Evolutionary conservation across 2,329 filamentous ascomycete genomes (phyloP), one percentile per base, ranked within the genome.

Genomic region (Hypoxylon sp.): DNA sequence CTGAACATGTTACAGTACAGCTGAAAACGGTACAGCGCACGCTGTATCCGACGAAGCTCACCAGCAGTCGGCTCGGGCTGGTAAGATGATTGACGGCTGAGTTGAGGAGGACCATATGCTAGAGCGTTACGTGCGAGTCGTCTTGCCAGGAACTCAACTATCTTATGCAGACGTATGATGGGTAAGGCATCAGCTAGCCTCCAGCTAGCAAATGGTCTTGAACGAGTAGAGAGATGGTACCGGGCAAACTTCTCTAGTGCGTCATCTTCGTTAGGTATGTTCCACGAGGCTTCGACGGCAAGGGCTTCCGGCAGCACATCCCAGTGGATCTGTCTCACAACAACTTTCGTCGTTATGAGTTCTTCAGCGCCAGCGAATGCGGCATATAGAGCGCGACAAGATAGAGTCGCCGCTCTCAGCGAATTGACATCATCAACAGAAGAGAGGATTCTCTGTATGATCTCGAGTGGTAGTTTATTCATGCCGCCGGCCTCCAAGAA

Each of bases 1-100:
- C 51, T 43, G 5, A 67, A 43, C 2, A 69, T 16, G 25, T 70
- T 67, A 37, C 68, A 65, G 47, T 54, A 69, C 11, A 70, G 25
- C 27, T 70, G 41, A 34, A 69, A 69, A 14, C 58, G 61, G 12
- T 65, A 69, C 6, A 69, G 21, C 2, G 57, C 63, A 2, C 58
- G 57, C 45, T 69, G 60, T 19, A 67, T 61, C 5, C 58, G 58
- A 27, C 21, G 46, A 2, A 63, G 8, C n/a, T 61, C 58, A 12
- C 19, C 11, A 21, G 12, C 6, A 23, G 48, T 51, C 25, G 39
- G 27, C 39, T 4, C 5, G 2, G 16, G 2, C 19, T 25, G 8
- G 9, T 45, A 19, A 41, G 29, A 45, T 2, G 11, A 8, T 9
- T 19, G 21, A 19, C 8, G 1, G 14, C 43, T 27, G 21, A 47